A percentile compares a stretch with the other conserved stretches of the same genome.
phyloP scores from a whole-genome alignment of 805 yeast species.

The Metschnikowia kofuensis region DNA sequence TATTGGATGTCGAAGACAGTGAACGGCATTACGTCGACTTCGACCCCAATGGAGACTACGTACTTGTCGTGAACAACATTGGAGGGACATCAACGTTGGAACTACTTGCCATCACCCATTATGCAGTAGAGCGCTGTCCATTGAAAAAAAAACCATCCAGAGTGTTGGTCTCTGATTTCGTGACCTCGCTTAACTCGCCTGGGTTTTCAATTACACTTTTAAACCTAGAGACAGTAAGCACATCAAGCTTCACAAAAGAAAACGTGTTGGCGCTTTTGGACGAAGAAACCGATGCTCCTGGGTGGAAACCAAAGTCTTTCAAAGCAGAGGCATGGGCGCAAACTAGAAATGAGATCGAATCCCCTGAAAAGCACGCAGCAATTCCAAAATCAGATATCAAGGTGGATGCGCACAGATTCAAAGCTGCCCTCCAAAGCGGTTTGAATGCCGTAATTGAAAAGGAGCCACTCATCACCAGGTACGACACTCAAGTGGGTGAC shows the following conservation, averaged over 20 bases:
- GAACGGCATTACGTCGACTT: conserved; percentile 84
- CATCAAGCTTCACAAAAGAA: conserved; percentile 5
- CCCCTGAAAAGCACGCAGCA: conserved; percentile 23
- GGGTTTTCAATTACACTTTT: conserved; percentile 85
- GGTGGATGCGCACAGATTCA: conserved; percentile 44
- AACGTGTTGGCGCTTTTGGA: conserved; percentile 56
- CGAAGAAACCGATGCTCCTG: conserved; percentile 73
- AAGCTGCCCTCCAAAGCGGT: conserved; percentile 47
- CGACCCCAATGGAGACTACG: conserved; percentile 58
- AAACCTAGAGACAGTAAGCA: conserved; percentile 51
- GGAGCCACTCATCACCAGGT: conserved; percentile 80
- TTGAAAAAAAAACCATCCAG: conserved; percentile 62
- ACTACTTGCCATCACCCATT: conserved; percentile 65
- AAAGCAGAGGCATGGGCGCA: conserved; percentile 29
- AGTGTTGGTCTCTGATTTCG: conserved; percentile 71
- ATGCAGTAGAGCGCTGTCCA: conserved; percentile 52
- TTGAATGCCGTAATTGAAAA: conserved; percentile 27
- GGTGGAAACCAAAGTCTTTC: conserved; percentile 60
- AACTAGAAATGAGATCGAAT: conserved; percentile 23
- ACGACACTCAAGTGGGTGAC: conserved; percentile 90
- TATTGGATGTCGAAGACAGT: conserved; percentile 59
- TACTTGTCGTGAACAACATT: conserved; percentile 73
- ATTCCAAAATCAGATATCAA: conserved; percentile 27
- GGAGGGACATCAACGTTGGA: conserved; percentile 89
- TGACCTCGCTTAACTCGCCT: conserved; percentile 88